Evolutionary conservation across 2,329 filamentous ascomycete species (phyloP).

Genomic region (Trichoderma sp.): DNA sequence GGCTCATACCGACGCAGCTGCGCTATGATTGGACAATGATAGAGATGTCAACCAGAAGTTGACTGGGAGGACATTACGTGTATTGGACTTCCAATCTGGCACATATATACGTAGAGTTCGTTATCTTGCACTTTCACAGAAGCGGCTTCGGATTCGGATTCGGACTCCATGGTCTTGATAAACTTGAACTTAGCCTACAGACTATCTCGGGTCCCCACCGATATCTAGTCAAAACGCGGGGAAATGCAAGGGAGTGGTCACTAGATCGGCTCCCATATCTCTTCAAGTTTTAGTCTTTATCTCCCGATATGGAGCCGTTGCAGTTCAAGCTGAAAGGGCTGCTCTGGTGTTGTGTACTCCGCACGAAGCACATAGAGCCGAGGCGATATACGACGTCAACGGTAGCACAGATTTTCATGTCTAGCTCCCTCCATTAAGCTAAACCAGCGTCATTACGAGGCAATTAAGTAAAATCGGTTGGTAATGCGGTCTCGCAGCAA

Average conservation of each 20-base stretch:
- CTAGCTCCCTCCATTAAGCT: neutral
- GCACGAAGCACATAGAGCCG: neutral
- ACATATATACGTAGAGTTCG: neutral
- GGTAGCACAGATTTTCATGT: neutral
- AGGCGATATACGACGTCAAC: neutral
- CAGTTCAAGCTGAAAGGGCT: neutral
- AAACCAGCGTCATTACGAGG: neutral
- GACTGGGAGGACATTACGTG: neutral
- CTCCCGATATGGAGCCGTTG: neutral
- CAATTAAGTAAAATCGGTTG: neutral
- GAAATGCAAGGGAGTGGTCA: neutral
- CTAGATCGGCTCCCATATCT: neutral
- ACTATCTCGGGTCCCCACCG: neutral
- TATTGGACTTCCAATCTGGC: too few species aligned
- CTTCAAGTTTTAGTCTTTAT: neutral
- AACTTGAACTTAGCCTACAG: neutral
- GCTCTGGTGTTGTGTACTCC: neutral
- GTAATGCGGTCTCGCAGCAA: neutral
- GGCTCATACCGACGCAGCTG: neutral
- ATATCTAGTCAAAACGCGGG: neutral
- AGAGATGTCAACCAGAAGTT: too few species aligned
- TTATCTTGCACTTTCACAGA: neutral
- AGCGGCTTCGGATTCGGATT: neutral
- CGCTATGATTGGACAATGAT: neutral
- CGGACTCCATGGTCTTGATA: neutral